Evolutionary conservation across 805 yeast species (phyloP).

Genomic region (Scheffersomyces ergatensis): DNA sequence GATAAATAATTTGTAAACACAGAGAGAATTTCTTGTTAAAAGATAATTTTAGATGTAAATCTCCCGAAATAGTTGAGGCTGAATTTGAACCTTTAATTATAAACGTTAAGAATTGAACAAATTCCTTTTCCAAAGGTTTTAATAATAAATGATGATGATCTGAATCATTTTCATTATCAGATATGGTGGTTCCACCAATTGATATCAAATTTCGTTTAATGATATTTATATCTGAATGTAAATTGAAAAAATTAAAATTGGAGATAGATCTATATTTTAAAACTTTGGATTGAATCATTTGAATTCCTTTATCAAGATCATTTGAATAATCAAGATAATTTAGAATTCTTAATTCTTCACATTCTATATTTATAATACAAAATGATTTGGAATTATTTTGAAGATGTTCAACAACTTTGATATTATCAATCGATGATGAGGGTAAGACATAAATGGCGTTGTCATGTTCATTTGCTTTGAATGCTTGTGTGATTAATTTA

Average conservation of each 20-base stretch:
- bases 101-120: conserved; percentile 8
- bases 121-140: conserved; percentile 2
- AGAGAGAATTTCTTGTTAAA: conserved; percentile 5
- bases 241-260: conserved; percentile 11
- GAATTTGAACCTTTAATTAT: conserved; percentile 9
- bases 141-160: conserved; percentile 1
- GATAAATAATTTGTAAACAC: conserved; percentile 8
- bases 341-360: conserved; percentile 12
- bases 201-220: not conserved
- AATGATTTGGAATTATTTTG: conserved; percentile 2
- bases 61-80: conserved; percentile 3
- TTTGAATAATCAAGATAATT: conserved; percentile 9
- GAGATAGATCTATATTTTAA: conserved; percentile 6
- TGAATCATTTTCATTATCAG: not conserved
- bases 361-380: conserved; percentile 11
- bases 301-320: conserved; percentile 5
- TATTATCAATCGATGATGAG: conserved; percentile 9
- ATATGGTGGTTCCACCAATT: not conserved
- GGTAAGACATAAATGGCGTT: conserved; percentile 11
- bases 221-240: conserved; percentile 4
- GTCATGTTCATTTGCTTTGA: conserved; percentile 1
- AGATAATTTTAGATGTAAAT: conserved; percentile 3
- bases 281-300: conserved; percentile 6
- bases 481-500: conserved; percentile 3
- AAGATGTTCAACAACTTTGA: conserved; percentile 6